Percentiles rank a stretch among this genome's conserved stretches.
Evolutionary conservation across 1,139 yeast genomes (phyloP).

Genomic region (Candida gigantensis): DNA sequence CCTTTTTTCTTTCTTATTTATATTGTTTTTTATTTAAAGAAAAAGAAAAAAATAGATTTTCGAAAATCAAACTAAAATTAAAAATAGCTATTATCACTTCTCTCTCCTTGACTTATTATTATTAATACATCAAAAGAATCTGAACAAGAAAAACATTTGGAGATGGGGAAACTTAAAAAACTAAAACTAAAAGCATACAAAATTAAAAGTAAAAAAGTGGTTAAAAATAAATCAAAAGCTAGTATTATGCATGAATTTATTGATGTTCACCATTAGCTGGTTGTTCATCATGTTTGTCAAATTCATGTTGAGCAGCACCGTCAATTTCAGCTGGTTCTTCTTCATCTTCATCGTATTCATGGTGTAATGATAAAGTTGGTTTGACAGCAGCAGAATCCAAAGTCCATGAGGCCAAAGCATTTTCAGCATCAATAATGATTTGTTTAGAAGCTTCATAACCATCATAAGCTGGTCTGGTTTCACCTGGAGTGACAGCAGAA

Average conservation of each 20-base stretch:
- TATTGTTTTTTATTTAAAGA: too few species aligned
- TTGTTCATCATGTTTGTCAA: conserved; percentile 40
- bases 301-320: conserved; percentile 49
- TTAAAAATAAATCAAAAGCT: too few species aligned
- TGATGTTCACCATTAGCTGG: conserved; percentile 6
- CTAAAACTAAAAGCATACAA: not conserved
- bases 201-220: not conserved
- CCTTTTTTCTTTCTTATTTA: too few species aligned
- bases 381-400: conserved; percentile 92
- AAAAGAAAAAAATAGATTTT: too few species aligned
- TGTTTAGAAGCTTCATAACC: conserved; percentile 98
- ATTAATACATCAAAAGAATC: not conserved
- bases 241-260: too few species aligned
- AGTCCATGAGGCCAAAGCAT: conserved; percentile 95
- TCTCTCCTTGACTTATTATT: not conserved
- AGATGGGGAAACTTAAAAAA: not conserved
- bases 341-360: conserved; percentile 67
- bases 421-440: conserved; percentile 95
- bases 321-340: conserved; percentile 55
- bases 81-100: not conserved
- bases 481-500: conserved; percentile 98
- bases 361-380: conserved; percentile 89
- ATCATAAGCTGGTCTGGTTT: conserved; percentile 96
- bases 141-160: not conserved
- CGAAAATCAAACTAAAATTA: not conserved